A percentile compares a stretch with the other conserved stretches of the same genome.
These are phyloP conservation scores for Oryza meridionalis DNA, from an alignment of 176 grass and related monocot species.

Conservation along the genomic window DNA sequence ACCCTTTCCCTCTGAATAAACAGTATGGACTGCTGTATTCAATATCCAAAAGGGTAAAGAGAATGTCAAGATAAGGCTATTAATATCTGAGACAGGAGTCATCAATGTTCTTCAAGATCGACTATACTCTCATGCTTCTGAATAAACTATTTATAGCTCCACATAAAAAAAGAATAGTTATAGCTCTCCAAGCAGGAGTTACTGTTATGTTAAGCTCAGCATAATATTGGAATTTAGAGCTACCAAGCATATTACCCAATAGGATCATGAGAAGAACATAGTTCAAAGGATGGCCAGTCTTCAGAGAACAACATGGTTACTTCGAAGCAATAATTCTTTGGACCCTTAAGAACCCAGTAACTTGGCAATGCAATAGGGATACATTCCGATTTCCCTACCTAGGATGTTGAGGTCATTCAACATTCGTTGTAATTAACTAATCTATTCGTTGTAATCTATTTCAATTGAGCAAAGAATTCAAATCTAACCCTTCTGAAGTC, in stretches of 20 bases:
- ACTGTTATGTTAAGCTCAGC: background rate
- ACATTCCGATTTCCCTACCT: background rate
- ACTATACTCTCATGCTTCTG: background rate
- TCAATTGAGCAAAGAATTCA: background rate
- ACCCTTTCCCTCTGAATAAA: background rate
- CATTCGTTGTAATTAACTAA: too few species aligned
- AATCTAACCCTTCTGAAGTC: background rate
- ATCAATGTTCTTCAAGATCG: background rate
- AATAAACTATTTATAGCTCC: background rate
- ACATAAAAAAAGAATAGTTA: background rate
- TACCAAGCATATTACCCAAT: background rate
- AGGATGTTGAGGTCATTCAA: too few species aligned
- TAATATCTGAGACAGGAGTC: conserved; percentile 2
- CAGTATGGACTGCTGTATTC: background rate
- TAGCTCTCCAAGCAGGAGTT: background rate
- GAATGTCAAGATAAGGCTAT: background rate
- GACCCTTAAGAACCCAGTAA: background rate
- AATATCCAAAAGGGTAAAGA: background rate
- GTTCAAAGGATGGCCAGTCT: background rate
- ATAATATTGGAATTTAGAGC: background rate
- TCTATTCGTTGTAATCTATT: background rate
- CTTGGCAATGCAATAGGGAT: background rate
- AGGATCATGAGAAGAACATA: background rate
- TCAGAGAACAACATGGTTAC: background rate
- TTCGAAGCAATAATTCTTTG: conserved; percentile 6